Evolutionary conservation across 148 eudicot species (phyloP).

Genomic region (Polygonum aviculare): DNA sequence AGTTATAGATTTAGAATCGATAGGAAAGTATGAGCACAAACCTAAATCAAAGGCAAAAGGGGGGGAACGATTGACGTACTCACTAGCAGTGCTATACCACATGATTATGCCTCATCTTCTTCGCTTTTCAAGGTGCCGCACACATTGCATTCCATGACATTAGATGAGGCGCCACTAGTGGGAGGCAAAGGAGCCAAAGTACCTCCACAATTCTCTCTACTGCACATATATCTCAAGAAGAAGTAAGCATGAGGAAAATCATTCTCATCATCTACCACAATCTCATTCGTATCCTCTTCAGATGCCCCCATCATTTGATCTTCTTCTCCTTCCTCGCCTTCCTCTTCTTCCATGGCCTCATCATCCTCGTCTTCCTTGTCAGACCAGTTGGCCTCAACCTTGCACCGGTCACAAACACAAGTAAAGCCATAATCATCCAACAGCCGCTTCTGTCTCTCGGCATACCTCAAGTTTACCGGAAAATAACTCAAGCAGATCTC

Average conservation of each 20-base stretch:
- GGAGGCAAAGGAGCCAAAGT: conserved; percentile 90
- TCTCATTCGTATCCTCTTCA: conserved; percentile 20
- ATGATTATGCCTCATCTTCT: conserved; percentile 7
- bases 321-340: conserved; percentile 12
- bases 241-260: conserved; percentile 92
- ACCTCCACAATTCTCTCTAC: conserved; percentile 63
- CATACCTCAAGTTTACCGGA: conserved; percentile 61
- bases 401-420: conserved; percentile 82
- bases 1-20: background rate
- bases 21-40: background rate
- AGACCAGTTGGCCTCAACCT: conserved; percentile 82
- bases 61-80: background rate
- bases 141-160: conserved; percentile 78
- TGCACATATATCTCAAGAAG: conserved; percentile 79
- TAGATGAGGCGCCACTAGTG: conserved; percentile 17
- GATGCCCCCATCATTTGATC: conserved; percentile 18
- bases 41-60: background rate
- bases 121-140: conserved; percentile 52
- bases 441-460: conserved; percentile 59
- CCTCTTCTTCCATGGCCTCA: conserved; percentile 31
- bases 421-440: conserved; percentile 74
- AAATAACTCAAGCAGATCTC: conserved; percentile 90
- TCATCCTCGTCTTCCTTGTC: conserved; percentile 44
- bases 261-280: conserved; percentile 22
- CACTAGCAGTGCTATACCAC: background rate